These are phyloP conservation scores for Tricholoma sp. DNA, from an alignment of 768 basidiomycete species.

Conservation along the genomic window DNA sequence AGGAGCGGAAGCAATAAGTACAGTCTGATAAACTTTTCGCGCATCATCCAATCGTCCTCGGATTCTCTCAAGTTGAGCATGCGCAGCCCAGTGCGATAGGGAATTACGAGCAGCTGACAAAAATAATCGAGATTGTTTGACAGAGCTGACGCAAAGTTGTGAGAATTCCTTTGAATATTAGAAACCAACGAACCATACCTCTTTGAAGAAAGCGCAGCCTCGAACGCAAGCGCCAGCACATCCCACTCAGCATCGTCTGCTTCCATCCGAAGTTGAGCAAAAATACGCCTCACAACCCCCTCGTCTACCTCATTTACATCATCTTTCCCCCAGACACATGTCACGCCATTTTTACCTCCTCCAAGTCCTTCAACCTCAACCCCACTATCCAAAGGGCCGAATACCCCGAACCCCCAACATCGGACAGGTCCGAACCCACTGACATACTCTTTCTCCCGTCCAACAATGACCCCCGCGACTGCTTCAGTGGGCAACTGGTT, in stretches of 20 bases:
- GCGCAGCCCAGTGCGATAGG: constrained; percentile 64
- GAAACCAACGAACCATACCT: constrained; percentile 27
- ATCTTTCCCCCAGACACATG: constrained; percentile 32
- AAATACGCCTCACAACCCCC: constrained; percentile 50
- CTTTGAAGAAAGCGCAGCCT: constrained; percentile 54
- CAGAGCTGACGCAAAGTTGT: constrained; percentile 39
- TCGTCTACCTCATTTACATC: constrained; percentile 51
- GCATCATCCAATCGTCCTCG: constrained; percentile 65
- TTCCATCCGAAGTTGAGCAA: constrained; percentile 48
- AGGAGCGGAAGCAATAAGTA: constrained; percentile 45
- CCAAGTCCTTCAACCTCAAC: constrained; percentile 16
- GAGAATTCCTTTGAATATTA: constrained; percentile 3
- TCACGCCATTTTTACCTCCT: constrained; percentile 22
- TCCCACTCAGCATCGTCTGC: constrained; percentile 62
- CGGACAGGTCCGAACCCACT: constrained; percentile 64
- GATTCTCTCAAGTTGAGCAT: constrained; percentile 66
- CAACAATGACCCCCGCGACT: constrained; percentile 61
- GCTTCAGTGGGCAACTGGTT: constrained; percentile 49
- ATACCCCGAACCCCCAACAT: constrained; percentile 52
- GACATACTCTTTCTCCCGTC: constrained; percentile 57
- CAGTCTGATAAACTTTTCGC: constrained; percentile 71
- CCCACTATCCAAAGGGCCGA: constrained; percentile 49
- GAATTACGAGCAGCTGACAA: constrained; percentile 56
- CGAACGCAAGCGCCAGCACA: constrained; percentile 59
- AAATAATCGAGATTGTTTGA: constrained; percentile 62